These are phyloP conservation scores for Chromera velia DNA, from an alignment of 73 alveolate genomes.

Conservation along the genomic window DNA sequence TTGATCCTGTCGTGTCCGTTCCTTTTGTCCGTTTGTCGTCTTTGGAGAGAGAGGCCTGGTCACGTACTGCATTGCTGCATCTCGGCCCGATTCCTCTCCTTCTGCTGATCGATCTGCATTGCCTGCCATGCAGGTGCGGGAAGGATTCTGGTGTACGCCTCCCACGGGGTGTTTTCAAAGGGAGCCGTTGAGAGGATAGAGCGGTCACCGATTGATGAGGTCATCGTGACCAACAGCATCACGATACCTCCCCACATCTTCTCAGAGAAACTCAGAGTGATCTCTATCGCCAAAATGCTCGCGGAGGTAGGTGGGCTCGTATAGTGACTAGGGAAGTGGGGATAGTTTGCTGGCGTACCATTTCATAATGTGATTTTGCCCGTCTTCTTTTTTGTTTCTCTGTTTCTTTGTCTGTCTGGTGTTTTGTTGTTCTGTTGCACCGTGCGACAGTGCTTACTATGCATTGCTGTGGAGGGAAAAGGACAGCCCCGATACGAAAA, in stretches of 20 bases:
- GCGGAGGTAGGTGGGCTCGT: too few relatives aligned
- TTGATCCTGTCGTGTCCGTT: too few relatives aligned
- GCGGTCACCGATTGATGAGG: slow-evolving; percentile 60
- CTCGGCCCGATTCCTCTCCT: too few relatives aligned
- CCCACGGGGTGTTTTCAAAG: slow-evolving; percentile 86
- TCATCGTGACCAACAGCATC: slow-evolving; percentile 74
- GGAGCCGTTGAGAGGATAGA: slow-evolving; percentile 70
- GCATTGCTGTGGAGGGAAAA: too few relatives aligned
- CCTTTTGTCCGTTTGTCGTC: too few relatives aligned
- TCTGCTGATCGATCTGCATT: neutral
- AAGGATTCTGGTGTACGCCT: slow-evolving; percentile 80
- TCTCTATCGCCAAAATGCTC: slow-evolving; percentile 55
- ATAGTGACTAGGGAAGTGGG: neutral
- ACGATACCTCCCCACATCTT: slow-evolving; percentile 35
- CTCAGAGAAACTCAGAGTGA: slow-evolving; percentile 47
- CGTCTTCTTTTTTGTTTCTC: too few relatives aligned
- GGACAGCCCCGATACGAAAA: too few relatives aligned
- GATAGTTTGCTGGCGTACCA: neutral
- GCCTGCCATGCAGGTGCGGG: too few relatives aligned
- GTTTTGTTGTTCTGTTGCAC: too few relatives aligned
- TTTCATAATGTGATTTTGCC: neutral
- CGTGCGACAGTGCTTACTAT: too few relatives aligned
- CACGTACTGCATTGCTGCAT: too few relatives aligned
- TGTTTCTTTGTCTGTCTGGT: neutral
- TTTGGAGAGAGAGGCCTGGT: too few relatives aligned